Conservation (phyloP, 768 basidiomycete genomes). For the Kwoniella sp. region DNA sequence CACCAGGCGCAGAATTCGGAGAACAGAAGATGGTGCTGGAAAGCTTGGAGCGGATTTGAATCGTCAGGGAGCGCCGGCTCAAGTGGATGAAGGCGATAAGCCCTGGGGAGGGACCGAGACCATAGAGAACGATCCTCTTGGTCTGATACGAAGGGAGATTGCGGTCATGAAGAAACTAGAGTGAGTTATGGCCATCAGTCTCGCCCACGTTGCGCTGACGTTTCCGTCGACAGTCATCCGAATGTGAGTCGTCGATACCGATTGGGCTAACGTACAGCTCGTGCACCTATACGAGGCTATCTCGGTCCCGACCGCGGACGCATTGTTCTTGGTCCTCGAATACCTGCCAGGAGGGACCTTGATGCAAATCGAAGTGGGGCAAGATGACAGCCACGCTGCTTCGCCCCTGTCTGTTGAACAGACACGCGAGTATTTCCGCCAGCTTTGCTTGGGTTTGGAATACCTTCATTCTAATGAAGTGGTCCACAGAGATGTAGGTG, state of each 20-base stretch:
- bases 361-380: constrained; percentile 41
- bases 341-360: constrained; percentile 49
- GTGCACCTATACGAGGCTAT: constrained; percentile 50
- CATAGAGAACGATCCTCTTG: constrained; percentile 42
- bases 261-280: constrained; percentile 29
- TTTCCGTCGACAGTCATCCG: constrained; percentile 39
- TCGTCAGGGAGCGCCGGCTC: constrained; percentile 4
- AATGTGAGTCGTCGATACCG: constrained; percentile 32
- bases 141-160: constrained; percentile 47
- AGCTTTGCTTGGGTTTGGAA: constrained; percentile 48
- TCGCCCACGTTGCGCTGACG: constrained; percentile 22
- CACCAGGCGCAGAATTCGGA: constrained; percentile 11
- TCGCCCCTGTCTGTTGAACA: constrained; percentile 32
- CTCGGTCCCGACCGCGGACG: constrained; percentile 48
- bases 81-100: neutral
- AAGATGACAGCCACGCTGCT: constrained; percentile 10
- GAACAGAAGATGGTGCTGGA: constrained; percentile 2
- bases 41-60: neutral
- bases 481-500: constrained; percentile 48
- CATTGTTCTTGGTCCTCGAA: constrained; percentile 50
- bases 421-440: constrained; percentile 46
- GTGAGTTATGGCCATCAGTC: constrained; percentile 26
- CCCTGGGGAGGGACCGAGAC: constrained; percentile 25
- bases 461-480: constrained; percentile 50
- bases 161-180: constrained; percentile 52